Percentiles rank a stretch among this genome's conserved stretches.
These are phyloP conservation scores for Blastobotrys robertii DNA, from an alignment of 805 yeast species.

Conservation along the genomic window DNA sequence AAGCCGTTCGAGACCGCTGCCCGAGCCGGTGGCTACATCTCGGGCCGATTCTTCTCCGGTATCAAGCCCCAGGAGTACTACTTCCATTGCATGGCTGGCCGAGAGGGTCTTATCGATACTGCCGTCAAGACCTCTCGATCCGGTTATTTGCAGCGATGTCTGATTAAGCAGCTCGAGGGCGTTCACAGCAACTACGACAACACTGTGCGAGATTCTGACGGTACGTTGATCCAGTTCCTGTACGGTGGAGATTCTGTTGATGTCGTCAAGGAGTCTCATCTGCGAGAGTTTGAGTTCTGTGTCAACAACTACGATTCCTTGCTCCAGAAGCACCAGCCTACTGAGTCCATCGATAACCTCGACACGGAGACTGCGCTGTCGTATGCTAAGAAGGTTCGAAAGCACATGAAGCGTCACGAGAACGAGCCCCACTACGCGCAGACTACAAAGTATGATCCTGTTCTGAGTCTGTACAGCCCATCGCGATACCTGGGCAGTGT, in stretches of 20 bases:
- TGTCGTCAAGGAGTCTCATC: constrained; percentile 87
- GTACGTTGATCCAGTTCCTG: constrained; percentile 84
- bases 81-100: constrained; percentile 99
- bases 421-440: constrained; percentile 56
- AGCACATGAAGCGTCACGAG: constrained; percentile 48
- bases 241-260: constrained; percentile 98
- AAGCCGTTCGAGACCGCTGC: constrained; percentile 96
- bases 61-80: constrained; percentile 97
- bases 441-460: constrained; percentile 71
- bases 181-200: constrained; percentile 90
- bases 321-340: constrained; percentile 78
- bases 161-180: constrained; percentile 96
- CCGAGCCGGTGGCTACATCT: constrained; percentile 96
- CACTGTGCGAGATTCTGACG: constrained; percentile 92
- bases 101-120: constrained; percentile 99
- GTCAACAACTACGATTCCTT: constrained; percentile 82
- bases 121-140: constrained; percentile 98
- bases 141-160: constrained; percentile 96
- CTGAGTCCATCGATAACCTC: constrained; percentile 51
- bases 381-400: constrained; percentile 75
- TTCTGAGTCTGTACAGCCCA: constrained; percentile 76
- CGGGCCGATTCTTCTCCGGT: constrained; percentile 96
- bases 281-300: constrained; percentile 90
- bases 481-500: constrained; percentile 87
- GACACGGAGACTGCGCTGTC: constrained; percentile 76